Evolutionary conservation across 805 yeast species (phyloP), one percentile per base, ranked within the genome.

Genomic region (Monosporozyma aquatica): DNA sequence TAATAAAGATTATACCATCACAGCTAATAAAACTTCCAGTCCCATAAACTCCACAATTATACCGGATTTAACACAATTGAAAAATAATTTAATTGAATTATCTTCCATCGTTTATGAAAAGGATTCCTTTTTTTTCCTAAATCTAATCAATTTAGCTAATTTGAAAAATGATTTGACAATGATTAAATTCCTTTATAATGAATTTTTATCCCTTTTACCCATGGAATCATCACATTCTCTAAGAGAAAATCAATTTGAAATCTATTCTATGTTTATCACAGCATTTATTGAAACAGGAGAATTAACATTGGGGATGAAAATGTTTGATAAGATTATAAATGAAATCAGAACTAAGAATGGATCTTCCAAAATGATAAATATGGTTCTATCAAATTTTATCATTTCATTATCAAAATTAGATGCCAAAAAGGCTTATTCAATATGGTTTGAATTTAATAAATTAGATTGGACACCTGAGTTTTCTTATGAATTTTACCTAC

Each of bases 251-350:
- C 78, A 75, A 49, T 72, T 67, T 48, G 57, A 61, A 26, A 69
- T 80, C 25, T 80, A 80, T 53, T 61, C 76, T 1, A 58, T 65
- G 34, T 61, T 78, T 44, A 66, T 81, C 27, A 69, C 76, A 26
- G 68, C 80, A 1, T 62, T 82, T 41, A 67, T 77, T 10, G 62
- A 65, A 40, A 72, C 75, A 35, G 73, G 71, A 32, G 74, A 78
- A 47, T 48, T 69, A 28, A 64, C 66, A 7, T 50, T 71, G 32
- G 79, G 86, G 3, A 69, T 81, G 1, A 66, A 71, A 44, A 70
- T 80, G 43, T 61, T 82, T 51, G 83, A 81, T 53, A 64, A 69
- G 32, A 64, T 80, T 5, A 56, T 81, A 33, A 50, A 66, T 0
- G 72, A 74, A 36, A 69, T 68, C 7, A 67, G 66, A 51, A 52